Conservation (phyloP, 805 yeast genomes). For the Brettanomyces sp. region DNA sequence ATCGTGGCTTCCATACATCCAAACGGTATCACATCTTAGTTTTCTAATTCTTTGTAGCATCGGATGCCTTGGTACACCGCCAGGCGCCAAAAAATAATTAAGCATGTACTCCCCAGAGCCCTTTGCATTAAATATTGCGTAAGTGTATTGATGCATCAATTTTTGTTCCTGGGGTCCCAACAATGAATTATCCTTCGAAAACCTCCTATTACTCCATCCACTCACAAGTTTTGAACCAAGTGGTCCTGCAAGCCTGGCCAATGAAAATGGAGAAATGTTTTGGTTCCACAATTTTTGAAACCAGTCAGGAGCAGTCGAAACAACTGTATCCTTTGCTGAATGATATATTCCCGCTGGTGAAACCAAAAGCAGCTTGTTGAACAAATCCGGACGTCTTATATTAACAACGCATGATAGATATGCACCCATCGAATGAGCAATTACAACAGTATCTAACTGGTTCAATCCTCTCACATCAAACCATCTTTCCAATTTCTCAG, state of each 20-base stretch:
- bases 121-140: slow-evolving; percentile 71
- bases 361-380: slow-evolving; percentile 62
- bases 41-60: slow-evolving; percentile 42
- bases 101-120: slow-evolving; percentile 95
- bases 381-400: slow-evolving; percentile 47
- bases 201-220: slow-evolving; percentile 83
- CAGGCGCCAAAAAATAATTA: slow-evolving; percentile 77
- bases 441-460: slow-evolving; percentile 40
- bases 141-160: slow-evolving; percentile 68
- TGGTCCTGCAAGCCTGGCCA: slow-evolving; percentile 72
- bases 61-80: slow-evolving; percentile 82
- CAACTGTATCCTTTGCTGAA: slow-evolving; percentile 27
- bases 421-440: slow-evolving; percentile 93
- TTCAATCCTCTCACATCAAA: slow-evolving; percentile 29
- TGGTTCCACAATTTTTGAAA: slow-evolving; percentile 67
- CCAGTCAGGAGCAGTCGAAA: slow-evolving; percentile 55
- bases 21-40: slow-evolving; percentile 51
- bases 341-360: slow-evolving; percentile 83
- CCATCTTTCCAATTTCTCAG: slow-evolving; percentile 61
- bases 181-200: slow-evolving; percentile 34
- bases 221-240: slow-evolving; percentile 79
- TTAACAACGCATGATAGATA: slow-evolving; percentile 67
- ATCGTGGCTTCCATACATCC: slow-evolving; percentile 80
- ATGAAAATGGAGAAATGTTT: slow-evolving; percentile 75
- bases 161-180: slow-evolving; percentile 35